Base-by-base conservation (phyloP, 495 filamentous ascomycete genomes). In the Hypoxylon intermedium region DNA sequence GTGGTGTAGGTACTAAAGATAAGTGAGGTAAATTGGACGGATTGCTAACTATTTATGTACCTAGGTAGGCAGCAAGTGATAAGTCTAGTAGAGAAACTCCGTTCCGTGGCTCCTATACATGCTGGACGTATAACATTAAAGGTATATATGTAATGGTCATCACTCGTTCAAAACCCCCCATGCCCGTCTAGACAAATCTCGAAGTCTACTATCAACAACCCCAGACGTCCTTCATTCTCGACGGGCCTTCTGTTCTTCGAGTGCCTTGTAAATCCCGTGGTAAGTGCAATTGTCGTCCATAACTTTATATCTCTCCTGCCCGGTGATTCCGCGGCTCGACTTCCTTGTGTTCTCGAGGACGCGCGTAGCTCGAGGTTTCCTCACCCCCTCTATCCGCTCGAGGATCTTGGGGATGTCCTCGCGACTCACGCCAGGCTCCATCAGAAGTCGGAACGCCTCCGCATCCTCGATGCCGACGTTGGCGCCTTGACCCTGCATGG, bases 401-500 rank as follows among this genome's bases (percentile, higher is more conserved):
- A 67, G 46, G 31, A 65, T 56, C 9, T 9, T 36, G 9, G 54
- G 59, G 11, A 67, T 33, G 18, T 67, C 54, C 5, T 65, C 38
- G 50, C 54, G 54, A 1, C 47, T 50, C 16, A 63, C 54, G 3
- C 64, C 59, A 0, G 44, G 53, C 31, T 64, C 40, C 13, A 24
- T 60, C 18, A 73, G 46, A 2, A 68, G 63, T 24, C 49, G 49
- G 9, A 74, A 63, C 0, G 58, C 63, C 16, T 72, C 69, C 0
- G 71, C 75, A 40, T 78, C 76, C 60, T 79, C 76, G 20, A 78
- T 70, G 1, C 74, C 68, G 16, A 72, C 58, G 15, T 64, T 72
- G 5, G 70, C 71, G 12, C 75, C 77, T 26, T 75, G 67, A 1
- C 72, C 77, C 30, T 77, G 73, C 19, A 66, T 46, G 1, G 72